Conservation (phyloP, 441 rosid species). For the Erodium chrysanthum region DNA sequence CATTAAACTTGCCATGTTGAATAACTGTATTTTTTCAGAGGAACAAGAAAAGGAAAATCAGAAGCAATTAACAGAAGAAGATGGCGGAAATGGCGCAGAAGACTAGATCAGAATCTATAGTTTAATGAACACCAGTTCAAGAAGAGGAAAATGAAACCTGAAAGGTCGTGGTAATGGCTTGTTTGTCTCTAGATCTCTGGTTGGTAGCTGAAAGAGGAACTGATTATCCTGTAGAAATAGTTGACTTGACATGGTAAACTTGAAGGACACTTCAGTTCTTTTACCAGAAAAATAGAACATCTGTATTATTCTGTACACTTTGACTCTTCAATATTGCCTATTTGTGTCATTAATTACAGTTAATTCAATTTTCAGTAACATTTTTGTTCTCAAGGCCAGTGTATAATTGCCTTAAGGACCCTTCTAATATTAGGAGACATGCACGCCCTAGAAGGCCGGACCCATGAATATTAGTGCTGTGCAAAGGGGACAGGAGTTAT, state of each 20-base stretch:
- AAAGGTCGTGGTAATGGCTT: background rate
- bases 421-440: background rate
- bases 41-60: slow-evolving; percentile 45
- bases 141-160: background rate
- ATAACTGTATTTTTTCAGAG: slow-evolving; percentile 31
- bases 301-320: background rate
- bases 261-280: background rate
- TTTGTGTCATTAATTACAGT: no score
- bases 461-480: background rate
- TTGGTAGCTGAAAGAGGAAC: background rate
- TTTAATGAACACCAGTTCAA: no score
- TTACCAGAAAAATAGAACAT: background rate
- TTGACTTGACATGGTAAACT: background rate
- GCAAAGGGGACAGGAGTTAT: background rate
- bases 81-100: slow-evolving; percentile 27
- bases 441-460: background rate
- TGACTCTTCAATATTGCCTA: background rate
- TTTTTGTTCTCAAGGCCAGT: no score
- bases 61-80: slow-evolving; percentile 40
- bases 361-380: background rate
- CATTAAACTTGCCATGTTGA: no score
- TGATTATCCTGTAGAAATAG: background rate
- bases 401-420: background rate
- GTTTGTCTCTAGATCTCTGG: background rate
- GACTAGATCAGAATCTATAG: slow-evolving; percentile 18